Conservation (phyloP, 2,329 filamentous ascomycete genomes). For the Aureobasidium sp. region DNA sequence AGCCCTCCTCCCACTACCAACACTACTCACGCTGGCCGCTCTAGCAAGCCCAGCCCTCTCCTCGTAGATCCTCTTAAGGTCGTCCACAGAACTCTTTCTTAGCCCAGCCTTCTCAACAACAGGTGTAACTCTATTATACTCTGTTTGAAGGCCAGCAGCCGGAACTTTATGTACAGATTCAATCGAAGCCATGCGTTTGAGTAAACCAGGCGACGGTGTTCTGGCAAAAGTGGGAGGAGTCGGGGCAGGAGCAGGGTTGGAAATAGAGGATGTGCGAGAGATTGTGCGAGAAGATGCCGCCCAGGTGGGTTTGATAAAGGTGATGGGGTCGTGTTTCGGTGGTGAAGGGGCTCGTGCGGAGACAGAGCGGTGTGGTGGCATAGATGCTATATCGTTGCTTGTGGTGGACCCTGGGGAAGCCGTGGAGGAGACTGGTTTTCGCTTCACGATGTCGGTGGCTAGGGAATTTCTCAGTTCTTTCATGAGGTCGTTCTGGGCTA, state of each 20-base stretch:
- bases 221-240: constrained; percentile 21
- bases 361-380: constrained; percentile 19
- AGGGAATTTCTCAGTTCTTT: constrained; percentile 22
- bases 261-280: constrained; percentile 3
- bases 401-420: constrained; percentile 16
- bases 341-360: constrained; percentile 17
- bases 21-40: constrained; percentile 12
- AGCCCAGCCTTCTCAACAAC: constrained; percentile 36
- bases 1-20: not conserved
- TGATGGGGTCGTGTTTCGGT: constrained; percentile 18
- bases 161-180: constrained; percentile 30
- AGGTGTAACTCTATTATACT: not conserved
- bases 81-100: constrained; percentile 52
- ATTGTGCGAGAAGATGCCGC: constrained; percentile 23
- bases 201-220: constrained; percentile 45
- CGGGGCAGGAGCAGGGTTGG: not conserved
- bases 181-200: constrained; percentile 53
- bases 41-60: constrained; percentile 40
- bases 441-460: constrained; percentile 4
- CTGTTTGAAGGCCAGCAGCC: not conserved
- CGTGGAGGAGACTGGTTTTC: constrained; percentile 13
- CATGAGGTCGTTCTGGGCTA: constrained; percentile 15
- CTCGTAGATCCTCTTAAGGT: constrained; percentile 53
- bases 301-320: constrained; percentile 25
- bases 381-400: constrained; percentile 1